Evolutionary conservation across 208 protist genomes (phyloP), one percentile per base, ranked within the genome.

Genomic region (Herpetomonas tarakana): DNA sequence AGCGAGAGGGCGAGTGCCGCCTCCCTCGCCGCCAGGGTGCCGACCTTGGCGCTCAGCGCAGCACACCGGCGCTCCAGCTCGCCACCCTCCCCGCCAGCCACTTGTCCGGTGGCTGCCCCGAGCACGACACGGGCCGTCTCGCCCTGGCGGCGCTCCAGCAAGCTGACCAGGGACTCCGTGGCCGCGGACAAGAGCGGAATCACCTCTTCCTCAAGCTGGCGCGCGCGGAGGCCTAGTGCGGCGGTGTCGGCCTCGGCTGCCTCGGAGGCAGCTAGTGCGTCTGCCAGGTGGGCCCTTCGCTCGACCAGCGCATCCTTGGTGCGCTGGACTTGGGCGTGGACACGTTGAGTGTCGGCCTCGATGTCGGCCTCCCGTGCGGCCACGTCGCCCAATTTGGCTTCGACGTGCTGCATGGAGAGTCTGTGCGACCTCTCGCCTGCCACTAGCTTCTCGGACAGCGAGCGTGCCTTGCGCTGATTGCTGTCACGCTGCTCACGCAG

Each of bases 11-110:
- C 24, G 9, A 72, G 45, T 1, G 18, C 22, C 22, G 35, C 16
- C 31, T 70, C n/a, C 19, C 68, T 38, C 31, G 45, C 18, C 19
- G 65, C 27, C 27, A 71, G 28, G 31, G 28, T 39, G 9, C 6
- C 35, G 9, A 14, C 35, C 14, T 41, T 41, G 35, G 9, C 14
- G n/a, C n/a, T n/a, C n/a, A n/a, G n/a, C n/a, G n/a, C n/a, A n/a
- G n/a, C n/a, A n/a, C n/a, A 52, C 19, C 26, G 44, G 4, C 30
- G 54, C 26, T 51, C 59, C 45, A 56, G 52, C 27, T 50, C 29
- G 35, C 35, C 35, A 41, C 35, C 35, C 35, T 41, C 35, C 14
- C 14, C 35, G 14, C 9, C 35, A 18, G 35, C 35, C 35, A 18
- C 14, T 6, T 41, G 9, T n/a, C n/a, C n/a, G n/a, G n/a, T n/a